Evolutionary conservation across 1,284 basidiomycete genomes (phyloP), one percentile per base, ranked within the genome.

Genomic region (Rhizopogon parksii): DNA sequence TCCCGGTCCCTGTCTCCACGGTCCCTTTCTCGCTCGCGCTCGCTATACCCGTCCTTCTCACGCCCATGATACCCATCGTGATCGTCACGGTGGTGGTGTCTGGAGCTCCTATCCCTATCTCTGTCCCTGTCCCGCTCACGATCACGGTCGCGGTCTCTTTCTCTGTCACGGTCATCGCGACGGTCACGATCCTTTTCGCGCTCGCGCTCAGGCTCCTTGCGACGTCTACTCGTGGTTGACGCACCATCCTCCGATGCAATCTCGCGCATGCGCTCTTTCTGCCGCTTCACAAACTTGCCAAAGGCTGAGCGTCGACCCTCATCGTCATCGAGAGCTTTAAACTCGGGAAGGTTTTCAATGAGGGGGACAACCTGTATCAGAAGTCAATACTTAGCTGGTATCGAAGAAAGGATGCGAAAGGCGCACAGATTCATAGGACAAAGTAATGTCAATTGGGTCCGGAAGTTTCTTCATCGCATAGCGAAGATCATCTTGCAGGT

Each of bases 401-500:
- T 38, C 39, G 24, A 19, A 15, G 17, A 39, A 32, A 56, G 15
- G 30, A 39, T 3, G 40, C 21, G 40, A 19, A 37, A 35, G 30
- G 68, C 78, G 52, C 58, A 89, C 91, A 56, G 88, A 82, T 60
- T 95, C 92, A 61, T 86, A 96, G 0, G 83, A 65, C 53, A 83
- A 66, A 21, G 73, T 82, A 38, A 92, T 62, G 56, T 93, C 88
- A 39, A 95, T 69, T 0, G 88, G 78, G 34, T 93, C 85, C 0
- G 88, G 69, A 4, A 95, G 73, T 63, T 95, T 95, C 71, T 91
- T 94, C 56, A 98, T 76, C 0, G 94, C 96, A 67, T 98, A 97
- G 3, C 96, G 87, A 34, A 99, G 75, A 62, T 99, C 96, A 64
- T 99, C 95, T 61, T 96, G 91, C 51, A 90, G 71, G 66, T 96